These are phyloP conservation scores for Teratosphaeria pseudoeucalypti DNA, from an alignment of 2,329 filamentous ascomycete genomes.

Conservation along the genomic window DNA sequence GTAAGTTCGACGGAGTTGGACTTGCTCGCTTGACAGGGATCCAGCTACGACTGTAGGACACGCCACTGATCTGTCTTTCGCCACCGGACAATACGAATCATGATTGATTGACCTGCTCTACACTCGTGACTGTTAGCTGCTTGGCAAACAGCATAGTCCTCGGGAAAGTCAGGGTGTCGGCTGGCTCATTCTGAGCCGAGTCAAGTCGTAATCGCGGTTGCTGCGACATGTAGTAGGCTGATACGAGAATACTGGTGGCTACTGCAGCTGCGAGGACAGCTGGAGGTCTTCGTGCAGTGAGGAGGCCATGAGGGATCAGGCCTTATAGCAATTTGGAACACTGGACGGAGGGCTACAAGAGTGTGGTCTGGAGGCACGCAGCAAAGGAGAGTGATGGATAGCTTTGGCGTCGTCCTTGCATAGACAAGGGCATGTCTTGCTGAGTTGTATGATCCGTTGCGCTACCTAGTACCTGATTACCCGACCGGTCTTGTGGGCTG, in stretches of 20 bases:
- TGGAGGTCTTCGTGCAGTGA: slow-evolving; percentile 6
- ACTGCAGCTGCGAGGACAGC: neutral
- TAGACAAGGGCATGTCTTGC: neutral
- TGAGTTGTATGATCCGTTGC: neutral
- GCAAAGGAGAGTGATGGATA: neutral
- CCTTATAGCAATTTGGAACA: neutral
- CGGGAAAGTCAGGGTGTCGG: slow-evolving; percentile 20
- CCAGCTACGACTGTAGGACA: slow-evolving; percentile 7
- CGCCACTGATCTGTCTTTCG: slow-evolving; percentile 18
- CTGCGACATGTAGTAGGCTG: slow-evolving; percentile 6
- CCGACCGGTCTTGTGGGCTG: neutral
- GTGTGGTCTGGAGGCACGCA: neutral
- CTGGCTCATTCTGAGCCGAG: slow-evolving; percentile 16
- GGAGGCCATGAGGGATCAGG: slow-evolving; percentile 2
- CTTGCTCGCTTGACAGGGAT: neutral
- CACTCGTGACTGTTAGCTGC: slow-evolving; percentile 18
- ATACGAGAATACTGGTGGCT: neutral
- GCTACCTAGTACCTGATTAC: neutral
- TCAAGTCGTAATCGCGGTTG: slow-evolving; percentile 12
- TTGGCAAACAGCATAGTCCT: slow-evolving; percentile 24
- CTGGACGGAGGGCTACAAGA: neutral
- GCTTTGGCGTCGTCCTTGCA: neutral
- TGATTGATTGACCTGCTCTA: slow-evolving; percentile 26
- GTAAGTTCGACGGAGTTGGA: neutral
- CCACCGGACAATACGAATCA: slow-evolving; percentile 22